phyloP scores from a whole-genome alignment of 345 rosid genomes.

The Salix suchowensis region DNA sequence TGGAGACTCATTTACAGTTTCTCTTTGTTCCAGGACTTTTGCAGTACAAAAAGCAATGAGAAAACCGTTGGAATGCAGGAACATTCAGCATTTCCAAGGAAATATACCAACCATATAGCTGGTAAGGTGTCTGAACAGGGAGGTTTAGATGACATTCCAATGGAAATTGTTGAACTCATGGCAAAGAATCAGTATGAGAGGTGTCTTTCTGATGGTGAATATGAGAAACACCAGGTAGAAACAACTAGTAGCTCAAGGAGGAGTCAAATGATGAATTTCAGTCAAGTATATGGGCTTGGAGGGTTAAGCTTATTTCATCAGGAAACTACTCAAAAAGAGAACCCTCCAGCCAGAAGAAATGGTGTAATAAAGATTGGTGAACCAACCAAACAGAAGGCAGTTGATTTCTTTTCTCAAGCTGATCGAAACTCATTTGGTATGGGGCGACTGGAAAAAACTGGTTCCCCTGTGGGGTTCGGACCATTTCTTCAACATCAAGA shows the following conservation, averaged over 20 bases:
- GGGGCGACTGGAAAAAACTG: slow-evolving; percentile 38
- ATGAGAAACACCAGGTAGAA: slow-evolving; percentile 37
- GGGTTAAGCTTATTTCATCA: slow-evolving; percentile 35
- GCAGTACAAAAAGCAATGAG: slow-evolving; percentile 39
- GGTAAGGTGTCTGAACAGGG: slow-evolving; percentile 49
- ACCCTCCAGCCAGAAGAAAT: slow-evolving; percentile 38
- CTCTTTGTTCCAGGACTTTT: slow-evolving; percentile 48
- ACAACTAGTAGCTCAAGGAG: slow-evolving; percentile 26
- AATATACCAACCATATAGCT: slow-evolving; percentile 31
- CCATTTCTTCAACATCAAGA: slow-evolving; percentile 40
- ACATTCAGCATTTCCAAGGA: slow-evolving; percentile 24
- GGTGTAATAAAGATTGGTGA: slow-evolving; percentile 29
- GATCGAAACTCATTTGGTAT: slow-evolving; percentile 19
- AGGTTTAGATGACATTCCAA: slow-evolving; percentile 70
- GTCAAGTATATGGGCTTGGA: slow-evolving; percentile 36
- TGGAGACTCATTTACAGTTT: slow-evolving; percentile 7
- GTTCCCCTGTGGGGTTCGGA: slow-evolving; percentile 32
- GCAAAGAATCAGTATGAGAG: slow-evolving; percentile 87
- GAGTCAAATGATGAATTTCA: slow-evolving; percentile 40
- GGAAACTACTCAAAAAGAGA: slow-evolving; percentile 37
- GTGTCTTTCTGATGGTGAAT: slow-evolving; percentile 65
- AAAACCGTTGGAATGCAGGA: slow-evolving; percentile 38
- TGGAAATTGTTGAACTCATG: slow-evolving; percentile 95
- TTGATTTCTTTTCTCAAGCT: slow-evolving; percentile 39
- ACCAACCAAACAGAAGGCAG: slow-evolving; percentile 33